Conservation (phyloP, 2,329 filamentous ascomycete species). For the Lasiodiplodia sp. region DNA sequence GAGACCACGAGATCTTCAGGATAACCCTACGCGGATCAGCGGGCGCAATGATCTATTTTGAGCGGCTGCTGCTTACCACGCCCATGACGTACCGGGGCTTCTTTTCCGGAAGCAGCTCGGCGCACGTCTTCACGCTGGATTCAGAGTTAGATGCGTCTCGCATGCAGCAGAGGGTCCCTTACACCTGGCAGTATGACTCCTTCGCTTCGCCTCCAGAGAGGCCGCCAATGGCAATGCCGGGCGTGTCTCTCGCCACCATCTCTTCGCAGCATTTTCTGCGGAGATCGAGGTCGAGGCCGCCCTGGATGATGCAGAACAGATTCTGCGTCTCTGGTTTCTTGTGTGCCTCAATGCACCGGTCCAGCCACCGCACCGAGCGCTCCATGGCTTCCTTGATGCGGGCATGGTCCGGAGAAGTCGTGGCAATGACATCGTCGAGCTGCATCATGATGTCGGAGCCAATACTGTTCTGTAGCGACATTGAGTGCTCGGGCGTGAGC, state of each 20-base stretch:
- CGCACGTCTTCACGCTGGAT: slow-evolving; percentile 75
- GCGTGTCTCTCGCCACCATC: slow-evolving; percentile 91
- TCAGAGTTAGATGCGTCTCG: slow-evolving; percentile 37
- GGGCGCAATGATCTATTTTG: neutral
- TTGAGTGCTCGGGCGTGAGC: slow-evolving; percentile 95
- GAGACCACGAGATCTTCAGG: slow-evolving; percentile 95
- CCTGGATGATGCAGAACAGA: slow-evolving; percentile 98
- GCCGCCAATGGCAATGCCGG: slow-evolving; percentile 95
- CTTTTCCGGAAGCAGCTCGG: slow-evolving; percentile 79
- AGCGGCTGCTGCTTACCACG: slow-evolving; percentile 56
- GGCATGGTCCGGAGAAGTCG: slow-evolving; percentile 85
- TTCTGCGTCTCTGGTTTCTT: slow-evolving; percentile 84
- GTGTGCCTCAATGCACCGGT: slow-evolving; percentile 92
- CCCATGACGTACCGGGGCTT: slow-evolving; percentile 99
- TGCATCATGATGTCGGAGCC: slow-evolving; percentile 99
- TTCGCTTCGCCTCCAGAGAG: slow-evolving; percentile 96
- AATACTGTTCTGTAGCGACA: slow-evolving; percentile 93
- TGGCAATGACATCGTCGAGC: slow-evolving; percentile 96
- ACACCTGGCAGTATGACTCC: slow-evolving; percentile 85
- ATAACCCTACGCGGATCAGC: slow-evolving; percentile 61
- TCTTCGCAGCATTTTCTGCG: slow-evolving; percentile 80
- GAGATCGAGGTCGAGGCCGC: slow-evolving; percentile 87
- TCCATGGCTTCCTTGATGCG: slow-evolving; percentile 96
- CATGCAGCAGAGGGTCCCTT: slow-evolving; percentile 5
- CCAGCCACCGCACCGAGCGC: slow-evolving; percentile 92